Percentiles rank a stretch among this genome's conserved stretches.
Evolutionary conservation across 352 stramenopile genomes (phyloP).

Genomic region (Thalassiosira livingstoniorum): DNA sequence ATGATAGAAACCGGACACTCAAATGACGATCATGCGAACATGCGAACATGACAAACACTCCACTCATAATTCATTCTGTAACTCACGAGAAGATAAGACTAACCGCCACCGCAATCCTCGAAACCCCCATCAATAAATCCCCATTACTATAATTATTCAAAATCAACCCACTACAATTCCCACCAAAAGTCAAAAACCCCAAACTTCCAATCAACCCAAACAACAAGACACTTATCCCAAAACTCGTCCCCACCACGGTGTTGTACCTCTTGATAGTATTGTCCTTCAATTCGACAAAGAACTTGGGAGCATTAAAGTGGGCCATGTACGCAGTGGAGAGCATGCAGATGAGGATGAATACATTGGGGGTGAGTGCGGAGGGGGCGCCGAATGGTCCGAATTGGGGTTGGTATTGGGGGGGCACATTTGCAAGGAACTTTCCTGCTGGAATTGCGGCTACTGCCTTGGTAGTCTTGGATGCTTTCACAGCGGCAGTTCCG

Average conservation of each 20-base stretch:
- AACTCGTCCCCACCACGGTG: conserved; percentile 82
- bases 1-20: no score
- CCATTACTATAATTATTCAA: conserved; percentile 89
- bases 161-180: conserved; percentile 80
- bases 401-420: conserved; percentile 60
- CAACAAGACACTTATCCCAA: conserved; percentile 71
- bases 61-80: no score
- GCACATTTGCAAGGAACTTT: conserved; percentile 68
- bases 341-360: conserved; percentile 87
- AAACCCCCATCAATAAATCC: conserved; percentile 86
- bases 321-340: conserved; percentile 89
- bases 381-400: conserved; percentile 75
- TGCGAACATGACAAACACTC: no score
- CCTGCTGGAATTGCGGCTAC: conserved; percentile 54
- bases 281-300: conserved; percentile 87
- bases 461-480: neutral
- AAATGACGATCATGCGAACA: no score
- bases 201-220: conserved; percentile 76
- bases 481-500: conserved; percentile 29
- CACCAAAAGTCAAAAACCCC: conserved; percentile 85
- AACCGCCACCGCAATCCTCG: conserved; percentile 86
- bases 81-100: conserved; percentile 83
- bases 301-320: conserved; percentile 92
- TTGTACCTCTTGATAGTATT: conserved; percentile 85
- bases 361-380: conserved; percentile 64